Evolutionary conservation across 106 monocot genomes (phyloP).

Genomic region (Xerophyta viscosa): DNA sequence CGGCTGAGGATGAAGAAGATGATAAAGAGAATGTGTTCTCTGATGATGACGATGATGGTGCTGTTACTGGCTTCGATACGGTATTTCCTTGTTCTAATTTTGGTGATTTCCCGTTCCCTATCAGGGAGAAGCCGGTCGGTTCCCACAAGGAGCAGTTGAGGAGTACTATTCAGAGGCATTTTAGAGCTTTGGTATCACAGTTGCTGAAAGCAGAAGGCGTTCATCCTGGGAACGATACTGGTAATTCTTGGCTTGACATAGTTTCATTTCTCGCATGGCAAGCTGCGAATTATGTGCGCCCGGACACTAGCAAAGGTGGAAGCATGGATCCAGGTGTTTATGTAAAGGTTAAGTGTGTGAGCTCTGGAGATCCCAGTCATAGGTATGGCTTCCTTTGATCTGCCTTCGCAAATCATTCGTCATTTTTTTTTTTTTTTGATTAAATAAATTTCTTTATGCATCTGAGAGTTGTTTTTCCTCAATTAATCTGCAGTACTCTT

Average conservation of each 20-base stretch:
- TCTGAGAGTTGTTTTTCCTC: too few species aligned
- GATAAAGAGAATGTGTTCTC: slow-evolving; percentile 42
- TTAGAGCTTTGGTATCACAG: slow-evolving; percentile 64
- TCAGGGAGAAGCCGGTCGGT: slow-evolving; percentile 34
- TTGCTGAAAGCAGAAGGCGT: slow-evolving; percentile 65
- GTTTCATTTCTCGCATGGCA: slow-evolving; percentile 78
- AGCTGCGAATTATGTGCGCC: slow-evolving; percentile 72
- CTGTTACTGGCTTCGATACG: slow-evolving; percentile 15
- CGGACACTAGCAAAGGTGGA: slow-evolving; percentile 75
- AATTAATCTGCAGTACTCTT: slow-evolving; percentile 37
- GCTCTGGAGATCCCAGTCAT: slow-evolving; percentile 56
- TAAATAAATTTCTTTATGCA: too few species aligned
- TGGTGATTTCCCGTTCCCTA: slow-evolving; percentile 4
- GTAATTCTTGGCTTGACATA: slow-evolving; percentile 50
- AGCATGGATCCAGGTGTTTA: slow-evolving; percentile 92
- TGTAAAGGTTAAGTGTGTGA: slow-evolving; percentile 84
- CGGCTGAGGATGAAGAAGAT: slow-evolving; percentile 48
- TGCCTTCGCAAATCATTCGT: neutral
- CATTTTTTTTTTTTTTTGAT: too few species aligned
- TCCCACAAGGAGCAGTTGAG: slow-evolving; percentile 34
- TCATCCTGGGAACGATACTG: slow-evolving; percentile 14
- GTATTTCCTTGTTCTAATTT: slow-evolving; percentile 32
- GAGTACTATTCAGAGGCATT: slow-evolving; percentile 44
- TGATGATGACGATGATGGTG: slow-evolving; percentile 45
- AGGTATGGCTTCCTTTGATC: slow-evolving; percentile 38